Evolutionary conservation across 2,329 filamentous ascomycete genomes (phyloP).

Genomic region (Fusarium pseudonygamai): DNA sequence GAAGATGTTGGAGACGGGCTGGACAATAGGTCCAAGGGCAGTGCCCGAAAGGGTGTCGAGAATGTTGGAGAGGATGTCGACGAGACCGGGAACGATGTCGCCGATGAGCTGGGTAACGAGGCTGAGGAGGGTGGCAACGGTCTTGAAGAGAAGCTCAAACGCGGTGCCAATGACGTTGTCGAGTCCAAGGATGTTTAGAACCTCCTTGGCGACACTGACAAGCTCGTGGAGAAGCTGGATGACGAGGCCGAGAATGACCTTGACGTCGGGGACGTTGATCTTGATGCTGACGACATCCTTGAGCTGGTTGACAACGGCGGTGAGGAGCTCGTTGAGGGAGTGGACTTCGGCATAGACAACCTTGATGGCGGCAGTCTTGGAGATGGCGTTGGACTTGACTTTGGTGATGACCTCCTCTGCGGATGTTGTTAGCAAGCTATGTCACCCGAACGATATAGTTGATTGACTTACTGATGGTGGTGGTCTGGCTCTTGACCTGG

Average conservation of each 20-base stretch:
- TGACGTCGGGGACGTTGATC: slow-evolving; percentile 9
- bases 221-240: slow-evolving; percentile 20
- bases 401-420: slow-evolving; percentile 7
- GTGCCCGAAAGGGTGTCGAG: slow-evolving; percentile 15
- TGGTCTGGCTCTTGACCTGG: slow-evolving; percentile 9
- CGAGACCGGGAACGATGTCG: slow-evolving; percentile 21
- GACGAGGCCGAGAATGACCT: slow-evolving; percentile 17
- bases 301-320: slow-evolving; percentile 16
- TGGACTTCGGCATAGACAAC: background rate
- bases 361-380: slow-evolving; percentile 12
- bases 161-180: slow-evolving; percentile 10
- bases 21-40: slow-evolving; percentile 2
- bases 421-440: background rate
- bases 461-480: slow-evolving; percentile 2
- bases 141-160: slow-evolving; percentile 10
- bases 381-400: slow-evolving; percentile 11
- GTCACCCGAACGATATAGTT: fast-evolving
- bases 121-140: slow-evolving; percentile 7
- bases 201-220: slow-evolving; percentile 4
- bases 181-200: background rate
- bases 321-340: slow-evolving; percentile 15
- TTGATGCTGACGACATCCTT: slow-evolving; percentile 15
- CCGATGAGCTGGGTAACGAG: slow-evolving; percentile 18
- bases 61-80: slow-evolving; percentile 13
- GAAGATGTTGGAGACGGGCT: slow-evolving; percentile 5